Evolutionary conservation across 805 yeast species (phyloP), one percentile per base, ranked within the genome.

Genomic region (Dipodascopsis uninucleata): DNA sequence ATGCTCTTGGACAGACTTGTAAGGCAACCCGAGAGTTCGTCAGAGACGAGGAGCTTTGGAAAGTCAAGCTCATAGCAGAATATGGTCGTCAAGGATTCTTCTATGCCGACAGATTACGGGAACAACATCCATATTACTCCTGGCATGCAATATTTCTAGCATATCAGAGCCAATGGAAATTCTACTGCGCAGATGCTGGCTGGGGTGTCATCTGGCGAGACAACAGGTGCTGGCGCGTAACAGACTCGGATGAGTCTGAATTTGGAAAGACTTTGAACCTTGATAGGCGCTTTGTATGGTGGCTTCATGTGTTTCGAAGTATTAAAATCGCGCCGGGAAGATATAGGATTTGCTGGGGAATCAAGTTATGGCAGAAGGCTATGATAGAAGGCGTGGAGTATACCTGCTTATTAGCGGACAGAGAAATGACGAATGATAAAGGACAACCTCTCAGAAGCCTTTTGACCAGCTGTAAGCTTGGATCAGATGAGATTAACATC

Each of bases 171-270:
- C 50, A 45, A 23, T 47, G 49, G 50, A 33, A 39, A 14, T 39
- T 47, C 36, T 49, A 31, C 31, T 49, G 54, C 34, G 51, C 54
- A 4, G 54, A 41, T 16, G 41, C 28, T 8, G 45, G 45, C 2
- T 49, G 55, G 55, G 55, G 55, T 12, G 41, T 50, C 10, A 48
- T 50, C 17, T 50, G 55, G 55, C 36, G 38, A 12, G 34, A 43
- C 3, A 40, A 36, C 2, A 37, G 31, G 8, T 39, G 47, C 33
- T 42, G 51, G 54, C 18, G n/a, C 5, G 25, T 42, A 21, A 25
- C 23, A 24, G 12, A 5, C 8, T 17, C 34, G 17, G 37, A 39
- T 4, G 44, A 38, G 10, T 40, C 48, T 2, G 39, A 34, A 16
- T 42, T 39, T 28, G 54, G 52, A 4, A 38, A 20, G 16, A 34